Evolutionary conservation across 1,284 basidiomycete genomes (phyloP), one percentile per base, ranked within the genome.

Genomic region (Ustilago trichophora): DNA sequence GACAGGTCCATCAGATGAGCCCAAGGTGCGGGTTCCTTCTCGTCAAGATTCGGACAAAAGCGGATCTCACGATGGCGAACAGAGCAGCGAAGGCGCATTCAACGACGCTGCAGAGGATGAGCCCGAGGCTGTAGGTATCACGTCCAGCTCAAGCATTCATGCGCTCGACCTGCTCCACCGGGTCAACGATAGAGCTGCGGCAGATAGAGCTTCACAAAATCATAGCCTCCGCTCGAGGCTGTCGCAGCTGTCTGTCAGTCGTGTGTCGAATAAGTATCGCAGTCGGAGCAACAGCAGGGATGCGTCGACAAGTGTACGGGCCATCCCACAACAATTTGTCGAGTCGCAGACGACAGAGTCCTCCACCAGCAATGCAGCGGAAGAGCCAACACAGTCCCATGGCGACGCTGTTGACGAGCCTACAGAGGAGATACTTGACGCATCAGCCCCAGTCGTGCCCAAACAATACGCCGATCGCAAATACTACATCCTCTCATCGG

Each of bases 401-500:
- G n/a, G n/a, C 32, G 13, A 5, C 21, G 15, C 15, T 3, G 32
- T 22, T 18, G 11, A 36, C 12, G 25, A 19, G 22, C 49, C 19
- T 8, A 9, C 16, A 16, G 22, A 29, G 13, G 41, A 37, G 6
- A 22, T 15, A 9, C 16, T 48, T 13, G 19, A 12, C 24, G 10
- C 6, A 6, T 11, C 21, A 3, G 18, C 25, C 0, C n/a, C 22
- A 13, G 13, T 2, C 1, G 40, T 46, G 11, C 9, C 35, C 6
- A 68, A 60, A 26, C 46, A 41, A 12, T 72, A 52, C 18, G 55
- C 67, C 6, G 49, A 59, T 48, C 52, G 66, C 24, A 69, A 65
- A 40, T 77, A 77, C 52, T 73, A 62, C 50, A 68, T 77, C 41
- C 54, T 77, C 26, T 75, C 66, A 11, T 67, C 65, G 1, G 75